Evolutionary conservation across 2,329 filamentous ascomycete species (phyloP), one percentile per base, ranked within the genome.

Genomic region (Bipolaris zeicola): DNA sequence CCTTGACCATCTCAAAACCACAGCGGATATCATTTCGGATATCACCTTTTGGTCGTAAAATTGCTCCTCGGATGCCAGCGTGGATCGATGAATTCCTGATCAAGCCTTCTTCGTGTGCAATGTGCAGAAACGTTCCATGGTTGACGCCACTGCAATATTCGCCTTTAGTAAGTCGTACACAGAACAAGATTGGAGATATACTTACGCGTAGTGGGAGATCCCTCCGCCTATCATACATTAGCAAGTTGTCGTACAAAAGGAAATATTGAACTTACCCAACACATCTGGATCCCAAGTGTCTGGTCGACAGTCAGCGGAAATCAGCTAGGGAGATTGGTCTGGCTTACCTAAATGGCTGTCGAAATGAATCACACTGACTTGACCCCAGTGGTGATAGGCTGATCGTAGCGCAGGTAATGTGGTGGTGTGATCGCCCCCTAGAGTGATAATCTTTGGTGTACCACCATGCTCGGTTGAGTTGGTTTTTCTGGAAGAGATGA

Each of bases 71-170:
- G 58, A 87, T 86, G 0, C 85, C 85, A n/a, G 83, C 85, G 68
- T 87, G 85, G 16, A 87, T 81, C 0, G 83, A 86, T 1, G 79
- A 81, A 61, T 87, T 86, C 24, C 77, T 76, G 55, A 87, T 82
- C 42, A 87, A 73, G 0, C 83, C 82, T 70, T 87, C 85, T 69
- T 87, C 85, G 62, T 87, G 83, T 0, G 85, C 85, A 36, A 87
- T 83, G 61, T 87, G 84, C 13, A 87, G 72, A 66, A 86, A 87
- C 0, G 85, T 87, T 36, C 85, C 85, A 64, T 87, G 85, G 55
- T 87, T 87, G 2, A 86, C 73, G 3, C 80, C 82, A 38, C 70
- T 73, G 37, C n/a, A 5, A 7, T 43, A 20, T 33, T n/a, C 26
- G 22, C 10, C 1, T 8, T 68, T 26, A 68, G 60, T 38, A 43